phyloP scores from a whole-genome alignment of 305 asterid species.

The Rubia peregrina region DNA sequence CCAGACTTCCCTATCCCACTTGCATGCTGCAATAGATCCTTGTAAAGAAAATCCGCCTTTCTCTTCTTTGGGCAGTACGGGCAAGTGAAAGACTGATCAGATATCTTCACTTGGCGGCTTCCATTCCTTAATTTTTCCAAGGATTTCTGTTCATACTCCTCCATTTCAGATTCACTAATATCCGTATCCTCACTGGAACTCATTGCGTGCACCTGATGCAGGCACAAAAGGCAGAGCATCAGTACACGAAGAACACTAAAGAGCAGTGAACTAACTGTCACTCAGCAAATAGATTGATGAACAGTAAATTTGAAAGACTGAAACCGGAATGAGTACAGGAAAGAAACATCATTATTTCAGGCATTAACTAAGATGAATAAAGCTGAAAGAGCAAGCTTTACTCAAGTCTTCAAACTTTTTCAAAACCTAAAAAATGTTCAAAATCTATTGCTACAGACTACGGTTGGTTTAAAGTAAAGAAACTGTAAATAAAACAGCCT shows the following conservation, averaged over 20 bases:
- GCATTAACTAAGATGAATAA: too few relatives aligned
- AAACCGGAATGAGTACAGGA: not conserved
- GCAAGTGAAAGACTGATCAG: constrained; percentile 46
- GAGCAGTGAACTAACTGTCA: not conserved
- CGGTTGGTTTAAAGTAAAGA: not conserved
- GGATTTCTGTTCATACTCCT: constrained; percentile 23
- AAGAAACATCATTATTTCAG: not conserved
- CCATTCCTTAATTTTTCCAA: constrained; percentile 43
- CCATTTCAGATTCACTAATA: constrained; percentile 34
- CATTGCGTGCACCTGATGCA: constrained; percentile 10
- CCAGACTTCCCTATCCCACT: constrained; percentile 22
- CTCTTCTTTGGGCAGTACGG: constrained; percentile 60
- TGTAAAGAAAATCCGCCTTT: constrained; percentile 33
- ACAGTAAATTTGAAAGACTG: not conserved
- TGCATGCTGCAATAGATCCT: constrained; percentile 35
- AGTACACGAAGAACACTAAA: not conserved
- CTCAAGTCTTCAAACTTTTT: too few relatives aligned
- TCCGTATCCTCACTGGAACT: constrained; percentile 30
- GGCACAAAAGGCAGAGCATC: not conserved
- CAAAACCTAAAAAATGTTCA: not conserved
- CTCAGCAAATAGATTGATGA: not conserved
- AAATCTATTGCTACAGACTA: not conserved
- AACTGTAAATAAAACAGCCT: not conserved
- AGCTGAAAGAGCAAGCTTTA: too few relatives aligned
- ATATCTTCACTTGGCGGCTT: constrained; percentile 39